Conservation (phyloP, 2,329 filamentous ascomycete species). For the Colletotrichum plurivorum region DNA sequence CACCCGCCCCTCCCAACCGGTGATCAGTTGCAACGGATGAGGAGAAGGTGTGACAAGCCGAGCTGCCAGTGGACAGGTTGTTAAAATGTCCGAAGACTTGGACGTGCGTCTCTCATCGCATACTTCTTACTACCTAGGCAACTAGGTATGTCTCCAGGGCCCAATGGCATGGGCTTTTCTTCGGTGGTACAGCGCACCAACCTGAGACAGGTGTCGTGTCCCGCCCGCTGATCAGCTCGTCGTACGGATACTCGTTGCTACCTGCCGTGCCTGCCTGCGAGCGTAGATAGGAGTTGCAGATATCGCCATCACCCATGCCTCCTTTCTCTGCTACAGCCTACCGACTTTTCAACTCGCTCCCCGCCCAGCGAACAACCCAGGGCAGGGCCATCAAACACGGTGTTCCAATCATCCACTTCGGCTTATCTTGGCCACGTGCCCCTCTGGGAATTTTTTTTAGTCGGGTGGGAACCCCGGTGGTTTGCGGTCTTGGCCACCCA, state of each 20-base stretch:
- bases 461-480: conserved; percentile 1
- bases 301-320: conserved; percentile 34
- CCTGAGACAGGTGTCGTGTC: conserved; percentile 29
- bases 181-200: conserved; percentile 22
- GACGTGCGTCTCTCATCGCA: not conserved
- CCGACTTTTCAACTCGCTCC: not conserved
- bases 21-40: not conserved
- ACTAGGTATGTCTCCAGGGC: no score
- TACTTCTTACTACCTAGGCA: no score
- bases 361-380: not conserved
- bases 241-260: not conserved
- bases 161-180: conserved; percentile 7
- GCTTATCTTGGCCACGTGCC: conserved; percentile 17
- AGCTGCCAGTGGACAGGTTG: not conserved
- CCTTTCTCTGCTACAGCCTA: not conserved
- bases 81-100: not conserved
- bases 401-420: not conserved
- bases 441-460: not conserved
- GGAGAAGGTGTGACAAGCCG: conserved; percentile 3
- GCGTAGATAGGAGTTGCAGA: conserved; percentile 23
- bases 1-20: conserved; percentile 10
- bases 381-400: not conserved
- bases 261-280: not conserved
- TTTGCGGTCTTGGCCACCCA: not conserved
- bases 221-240: conserved; percentile 7